Percentiles rank a stretch among this genome's conserved stretches.
Conservation (phyloP, 768 basidiomycete genomes). For the Pholiota molesta region DNA sequence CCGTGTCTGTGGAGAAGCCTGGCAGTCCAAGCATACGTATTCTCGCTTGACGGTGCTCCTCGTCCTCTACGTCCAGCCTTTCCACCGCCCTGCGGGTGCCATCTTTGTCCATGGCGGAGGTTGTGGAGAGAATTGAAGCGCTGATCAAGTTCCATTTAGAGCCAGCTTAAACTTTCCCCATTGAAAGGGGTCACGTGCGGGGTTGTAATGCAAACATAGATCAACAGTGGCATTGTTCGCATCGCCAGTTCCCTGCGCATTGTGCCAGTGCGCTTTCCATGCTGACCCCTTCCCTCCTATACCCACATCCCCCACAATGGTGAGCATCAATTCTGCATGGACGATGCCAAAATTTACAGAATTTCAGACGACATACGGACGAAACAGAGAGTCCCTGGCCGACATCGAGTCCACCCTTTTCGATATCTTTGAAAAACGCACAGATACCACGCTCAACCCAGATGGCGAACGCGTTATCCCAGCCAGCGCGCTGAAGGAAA, state of each 20-base stretch:
- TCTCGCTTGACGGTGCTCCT: slow-evolving; percentile 43
- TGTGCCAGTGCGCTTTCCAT: slow-evolving; percentile 25
- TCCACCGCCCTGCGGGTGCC: slow-evolving; percentile 19
- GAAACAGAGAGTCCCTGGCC: slow-evolving; percentile 70
- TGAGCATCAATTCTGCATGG: slow-evolving; percentile 10
- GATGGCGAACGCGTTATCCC: slow-evolving; percentile 68
- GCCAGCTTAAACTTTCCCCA: background rate
- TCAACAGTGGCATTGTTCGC: slow-evolving; percentile 16
- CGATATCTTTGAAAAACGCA: slow-evolving; percentile 69
- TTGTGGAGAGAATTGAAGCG: background rate
- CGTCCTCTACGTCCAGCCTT: slow-evolving; percentile 51
- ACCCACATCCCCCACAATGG: slow-evolving; percentile 25
- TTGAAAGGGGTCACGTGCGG: slow-evolving; percentile 22
- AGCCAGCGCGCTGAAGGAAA: slow-evolving; percentile 69
- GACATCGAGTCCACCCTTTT: slow-evolving; percentile 73
- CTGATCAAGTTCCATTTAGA: background rate
- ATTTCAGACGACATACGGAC: slow-evolving; percentile 42
- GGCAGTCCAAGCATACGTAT: slow-evolving; percentile 37
- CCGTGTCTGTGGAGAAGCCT: slow-evolving; percentile 6
- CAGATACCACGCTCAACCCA: slow-evolving; percentile 58
- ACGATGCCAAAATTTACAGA: slow-evolving; percentile 2
- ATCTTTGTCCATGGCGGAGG: slow-evolving; percentile 21
- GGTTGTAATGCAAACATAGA: slow-evolving; percentile 18
- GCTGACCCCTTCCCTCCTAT: slow-evolving; percentile 22
- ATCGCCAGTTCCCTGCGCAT: slow-evolving; percentile 3